phyloP scores from a whole-genome alignment of 1,139 yeast species.

The Diutina sp. region DNA sequence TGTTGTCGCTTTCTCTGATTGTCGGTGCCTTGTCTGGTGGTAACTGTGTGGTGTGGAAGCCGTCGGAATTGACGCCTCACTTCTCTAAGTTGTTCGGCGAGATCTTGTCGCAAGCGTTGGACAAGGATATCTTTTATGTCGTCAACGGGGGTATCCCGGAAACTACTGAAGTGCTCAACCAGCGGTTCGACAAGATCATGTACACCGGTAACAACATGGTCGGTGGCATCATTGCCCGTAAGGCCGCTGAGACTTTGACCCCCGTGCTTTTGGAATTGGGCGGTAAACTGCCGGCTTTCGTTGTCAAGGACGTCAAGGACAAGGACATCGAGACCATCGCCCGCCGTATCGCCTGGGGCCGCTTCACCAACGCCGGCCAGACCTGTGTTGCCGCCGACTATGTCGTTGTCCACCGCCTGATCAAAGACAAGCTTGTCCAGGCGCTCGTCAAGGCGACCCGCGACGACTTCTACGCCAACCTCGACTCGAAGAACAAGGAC shows the following conservation, averaged over 20 bases:
- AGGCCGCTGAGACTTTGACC: slow-evolving; percentile 76
- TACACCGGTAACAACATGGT: slow-evolving; percentile 76
- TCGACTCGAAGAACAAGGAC: slow-evolving; percentile 15
- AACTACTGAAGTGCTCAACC: slow-evolving; percentile 48
- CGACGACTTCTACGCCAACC: slow-evolving; percentile 31
- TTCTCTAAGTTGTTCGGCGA: slow-evolving; percentile 43
- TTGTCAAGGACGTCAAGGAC: slow-evolving; percentile 37
- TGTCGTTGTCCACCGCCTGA: slow-evolving; percentile 46
- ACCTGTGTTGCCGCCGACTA: slow-evolving; percentile 88
- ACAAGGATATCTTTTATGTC: slow-evolving; percentile 43
- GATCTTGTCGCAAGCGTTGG: slow-evolving; percentile 39
- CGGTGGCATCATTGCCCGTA: slow-evolving; percentile 64
- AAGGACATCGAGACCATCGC: slow-evolving; percentile 41
- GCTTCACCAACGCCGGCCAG: slow-evolving; percentile 73
- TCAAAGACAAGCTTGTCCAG: slow-evolving; percentile 31
- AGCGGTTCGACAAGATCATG: slow-evolving; percentile 69
- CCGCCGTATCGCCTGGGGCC: slow-evolving; percentile 64
- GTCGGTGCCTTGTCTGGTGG: slow-evolving; percentile 84
- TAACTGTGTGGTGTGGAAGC: slow-evolving; percentile 70
- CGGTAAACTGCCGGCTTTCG: slow-evolving; percentile 81
- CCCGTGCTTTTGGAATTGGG: slow-evolving; percentile 81
- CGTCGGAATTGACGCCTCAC: slow-evolving; percentile 62
- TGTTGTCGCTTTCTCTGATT: slow-evolving; percentile 52
- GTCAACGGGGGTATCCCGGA: slow-evolving; percentile 70
- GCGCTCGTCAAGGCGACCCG: slow-evolving; percentile 27